phyloP scores from a whole-genome alignment of 2,329 filamentous ascomycete species.

The Pseudocercospora cruenta region DNA sequence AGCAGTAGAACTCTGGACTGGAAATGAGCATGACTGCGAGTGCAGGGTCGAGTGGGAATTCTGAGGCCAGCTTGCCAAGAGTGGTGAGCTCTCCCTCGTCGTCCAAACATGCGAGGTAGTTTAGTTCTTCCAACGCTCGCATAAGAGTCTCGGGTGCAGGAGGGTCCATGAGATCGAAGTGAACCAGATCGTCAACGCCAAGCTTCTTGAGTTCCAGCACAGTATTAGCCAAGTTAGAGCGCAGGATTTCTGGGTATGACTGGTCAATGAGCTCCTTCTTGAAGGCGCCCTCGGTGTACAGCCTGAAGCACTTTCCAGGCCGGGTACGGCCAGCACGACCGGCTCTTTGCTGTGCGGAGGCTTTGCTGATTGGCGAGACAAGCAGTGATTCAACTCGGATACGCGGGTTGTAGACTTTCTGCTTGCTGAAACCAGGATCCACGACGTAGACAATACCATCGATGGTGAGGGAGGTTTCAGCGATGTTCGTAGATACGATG shows the following conservation, averaged over 20 bases:
- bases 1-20: conserved; percentile 97
- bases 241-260: conserved; percentile 92
- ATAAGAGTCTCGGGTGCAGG: conserved; percentile 98
- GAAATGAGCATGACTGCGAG: conserved; percentile 97
- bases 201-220: conserved; percentile 97
- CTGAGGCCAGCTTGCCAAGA: conserved; percentile 84
- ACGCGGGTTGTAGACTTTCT: conserved; percentile 98
- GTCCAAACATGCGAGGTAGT: conserved; percentile 94
- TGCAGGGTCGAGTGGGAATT: conserved; percentile 92
- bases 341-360: conserved; percentile 93
- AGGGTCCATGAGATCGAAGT: conserved; percentile 98
- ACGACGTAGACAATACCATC: conserved; percentile 99
- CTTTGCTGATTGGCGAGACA: conserved; percentile 97
- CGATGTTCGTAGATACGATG: conserved; percentile 96
- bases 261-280: conserved; percentile 98
- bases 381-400: conserved; percentile 94
- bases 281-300: conserved; percentile 94
- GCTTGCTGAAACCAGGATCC: conserved; percentile 98
- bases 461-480: conserved; percentile 95
- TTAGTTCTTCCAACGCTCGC: conserved; percentile 94
- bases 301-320: conserved; percentile 95
- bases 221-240: conserved; percentile 92
- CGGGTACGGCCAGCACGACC: conserved; percentile 99
- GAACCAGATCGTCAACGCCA: conserved; percentile 90
- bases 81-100: conserved; percentile 92